Conservation (phyloP, 257 asterid genomes). For the Voacanga thouarsii region DNA sequence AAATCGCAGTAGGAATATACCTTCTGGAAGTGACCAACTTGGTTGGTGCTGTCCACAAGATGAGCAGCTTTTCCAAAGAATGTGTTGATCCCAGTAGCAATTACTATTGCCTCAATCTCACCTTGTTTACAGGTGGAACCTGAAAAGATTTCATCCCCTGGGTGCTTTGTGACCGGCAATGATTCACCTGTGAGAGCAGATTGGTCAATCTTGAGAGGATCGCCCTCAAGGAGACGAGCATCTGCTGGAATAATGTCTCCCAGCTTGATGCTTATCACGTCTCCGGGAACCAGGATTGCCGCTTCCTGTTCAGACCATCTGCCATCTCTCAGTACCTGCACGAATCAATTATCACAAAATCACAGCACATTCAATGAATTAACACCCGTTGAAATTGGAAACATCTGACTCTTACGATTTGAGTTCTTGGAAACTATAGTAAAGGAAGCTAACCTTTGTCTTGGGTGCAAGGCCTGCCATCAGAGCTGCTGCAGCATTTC, state of each 20-base stretch:
- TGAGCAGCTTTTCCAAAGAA: constrained; percentile 64
- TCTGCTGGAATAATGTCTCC: constrained; percentile 87
- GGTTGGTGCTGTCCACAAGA: constrained; percentile 53
- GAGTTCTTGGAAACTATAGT: not conserved
- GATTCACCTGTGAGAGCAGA: constrained; percentile 60
- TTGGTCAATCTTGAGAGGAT: constrained; percentile 74
- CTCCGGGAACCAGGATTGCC: constrained; percentile 68
- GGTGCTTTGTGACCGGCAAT: constrained; percentile 47
- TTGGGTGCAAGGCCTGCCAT: constrained; percentile 81
- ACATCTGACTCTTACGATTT: not conserved
- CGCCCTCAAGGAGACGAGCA: constrained; percentile 70
- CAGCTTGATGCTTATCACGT: constrained; percentile 57
- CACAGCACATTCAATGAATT: not conserved
- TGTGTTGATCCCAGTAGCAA: constrained; percentile 57
- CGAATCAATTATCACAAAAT: not conserved
- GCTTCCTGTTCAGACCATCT: constrained; percentile 71
- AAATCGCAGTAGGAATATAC: constrained; percentile 17
- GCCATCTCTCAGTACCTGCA: constrained; percentile 55
- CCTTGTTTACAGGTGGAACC: constrained; percentile 65
- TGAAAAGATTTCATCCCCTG: constrained; percentile 46
- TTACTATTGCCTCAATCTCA: constrained; percentile 56
- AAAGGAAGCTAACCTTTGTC: constrained; percentile 40
- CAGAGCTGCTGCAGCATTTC: constrained; percentile 74
- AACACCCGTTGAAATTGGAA: not conserved
- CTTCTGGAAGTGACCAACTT: constrained; percentile 55